Evolutionary conservation across 2,329 filamentous ascomycete species (phyloP), one percentile per base, ranked within the genome.

Genomic region (Fusarium newnesense): DNA sequence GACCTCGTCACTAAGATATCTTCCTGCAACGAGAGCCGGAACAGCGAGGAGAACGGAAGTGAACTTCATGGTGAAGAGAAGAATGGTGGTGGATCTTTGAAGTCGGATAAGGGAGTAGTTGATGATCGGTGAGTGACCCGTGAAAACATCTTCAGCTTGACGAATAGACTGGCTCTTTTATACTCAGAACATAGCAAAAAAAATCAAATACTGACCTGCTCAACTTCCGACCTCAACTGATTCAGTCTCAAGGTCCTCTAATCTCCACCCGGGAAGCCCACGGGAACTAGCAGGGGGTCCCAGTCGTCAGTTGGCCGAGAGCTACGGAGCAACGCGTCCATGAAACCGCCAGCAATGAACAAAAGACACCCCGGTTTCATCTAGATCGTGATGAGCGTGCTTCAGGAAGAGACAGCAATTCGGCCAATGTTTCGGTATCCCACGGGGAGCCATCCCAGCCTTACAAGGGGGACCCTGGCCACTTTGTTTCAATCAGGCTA

Each of bases 61-160:
- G 63, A 76, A 54, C 67, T 78, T 78, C 76, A 78, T 78, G 13
- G 16, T 72, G 64, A 37, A 28, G 24, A n/a, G 44, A 28, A 21
- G 28, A 34, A 3, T 18, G 7, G 24, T 13, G 1, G 9, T 13
- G 5, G 19, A 10, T 54, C 15, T 15, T 42, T 26, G 28, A 24
- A 47, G 21, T n/a, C 11, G 36, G 28, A 7, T 5, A 18, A 9
- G 21, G 10, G 37, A 28, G 15, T 46, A n/a, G 16, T 47, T 34
- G 34, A 4, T 47, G 60, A 32, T 32, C 9, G 7, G 28, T 32
- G 37, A 40, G 46, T 60, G 52, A 34, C 8, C 28, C 54, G 18
- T 11, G 26, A 28, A 40, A 43, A n/a, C 16, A 57, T 40, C 10
- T 18, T 40, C 9, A 42, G 39, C 2, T 54, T 7, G 21, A 54